A percentile compares a stretch with the other conserved stretches of the same genome.
Conservation (phyloP, 306 rosid genomes). For the Cyclanthera cordifolia region DNA sequence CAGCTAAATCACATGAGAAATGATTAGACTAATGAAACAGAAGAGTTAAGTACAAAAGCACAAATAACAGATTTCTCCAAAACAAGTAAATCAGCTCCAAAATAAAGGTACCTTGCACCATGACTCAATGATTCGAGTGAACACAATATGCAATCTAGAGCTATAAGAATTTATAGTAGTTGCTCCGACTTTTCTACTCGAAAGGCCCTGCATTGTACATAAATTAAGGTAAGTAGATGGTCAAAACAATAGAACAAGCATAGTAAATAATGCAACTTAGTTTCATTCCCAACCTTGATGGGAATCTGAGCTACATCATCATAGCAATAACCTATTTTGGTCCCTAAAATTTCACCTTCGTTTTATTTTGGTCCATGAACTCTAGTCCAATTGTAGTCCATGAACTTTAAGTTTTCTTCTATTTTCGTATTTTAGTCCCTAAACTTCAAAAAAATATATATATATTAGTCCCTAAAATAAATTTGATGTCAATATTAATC, state of each 20-base stretch:
- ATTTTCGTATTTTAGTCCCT: no score
- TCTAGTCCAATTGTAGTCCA: no score
- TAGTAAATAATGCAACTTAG: no score
- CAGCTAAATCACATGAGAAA: neutral
- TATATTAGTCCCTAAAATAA: no score
- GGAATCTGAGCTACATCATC: no score
- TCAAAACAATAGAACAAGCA: neutral
- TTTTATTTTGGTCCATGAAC: no score
- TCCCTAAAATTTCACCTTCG: no score
- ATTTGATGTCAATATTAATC: no score
- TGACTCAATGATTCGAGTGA: slow-evolving; percentile 71
- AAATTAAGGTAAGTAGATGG: slow-evolving; percentile 6
- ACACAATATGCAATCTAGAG: slow-evolving; percentile 83
- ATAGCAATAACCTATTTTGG: no score
- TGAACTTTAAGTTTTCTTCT: no score
- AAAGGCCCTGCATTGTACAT: slow-evolving; percentile 64
- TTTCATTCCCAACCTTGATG: neutral
- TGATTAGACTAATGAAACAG: neutral
- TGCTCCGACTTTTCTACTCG: slow-evolving; percentile 92
- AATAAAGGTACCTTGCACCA: slow-evolving; percentile 70
- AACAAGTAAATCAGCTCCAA: neutral
- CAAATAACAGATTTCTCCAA: neutral
- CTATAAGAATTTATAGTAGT: slow-evolving; percentile 75
- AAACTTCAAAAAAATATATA: no score
- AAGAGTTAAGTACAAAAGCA: neutral